Evolutionary conservation across 1,284 basidiomycete species (phyloP).

Genomic region (Sutorius eximius): DNA sequence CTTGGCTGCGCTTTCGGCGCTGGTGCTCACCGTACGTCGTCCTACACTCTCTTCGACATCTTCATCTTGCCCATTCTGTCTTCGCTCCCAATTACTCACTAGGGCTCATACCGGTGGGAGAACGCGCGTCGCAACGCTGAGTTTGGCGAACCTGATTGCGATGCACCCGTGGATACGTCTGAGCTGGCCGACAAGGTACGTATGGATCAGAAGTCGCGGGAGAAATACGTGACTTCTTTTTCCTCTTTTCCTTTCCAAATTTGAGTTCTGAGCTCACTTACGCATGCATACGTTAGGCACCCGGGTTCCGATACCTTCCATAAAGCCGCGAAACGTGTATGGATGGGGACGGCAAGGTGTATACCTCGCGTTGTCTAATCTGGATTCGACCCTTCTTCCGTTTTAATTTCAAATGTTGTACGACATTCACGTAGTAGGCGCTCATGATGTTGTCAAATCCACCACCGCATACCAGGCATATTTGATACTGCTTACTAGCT

Average conservation of each 20-base stretch:
- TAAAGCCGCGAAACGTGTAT: neutral
- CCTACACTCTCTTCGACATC: neutral
- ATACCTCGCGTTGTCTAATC: neutral
- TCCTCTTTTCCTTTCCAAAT: neutral
- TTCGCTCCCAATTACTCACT: neutral
- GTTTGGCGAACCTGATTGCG: slow-evolving; percentile 52
- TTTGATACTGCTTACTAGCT: neutral
- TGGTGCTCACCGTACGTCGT: slow-evolving; percentile 52
- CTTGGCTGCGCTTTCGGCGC: slow-evolving; percentile 52
- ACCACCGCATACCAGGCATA: neutral
- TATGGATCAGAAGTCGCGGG: neutral
- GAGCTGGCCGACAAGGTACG: slow-evolving; percentile 66
- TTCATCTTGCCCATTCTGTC: neutral
- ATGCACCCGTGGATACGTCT: slow-evolving; percentile 60
- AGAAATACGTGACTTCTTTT: neutral
- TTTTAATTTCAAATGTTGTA: neutral
- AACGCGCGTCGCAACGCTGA: slow-evolving; percentile 55
- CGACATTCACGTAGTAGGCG: neutral
- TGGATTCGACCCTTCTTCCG: neutral
- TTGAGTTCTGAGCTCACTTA: neutral
- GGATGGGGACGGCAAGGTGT: neutral
- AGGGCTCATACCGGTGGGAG: slow-evolving; percentile 64
- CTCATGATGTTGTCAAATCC: neutral
- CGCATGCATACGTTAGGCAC: slow-evolving; percentile 19
- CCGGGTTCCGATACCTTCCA: slow-evolving; percentile 28